Percentiles rank a stretch among this genome's conserved stretches.
Evolutionary conservation across 2,329 filamentous ascomycete species (phyloP).

Genomic region (Xylaria sp.): DNA sequence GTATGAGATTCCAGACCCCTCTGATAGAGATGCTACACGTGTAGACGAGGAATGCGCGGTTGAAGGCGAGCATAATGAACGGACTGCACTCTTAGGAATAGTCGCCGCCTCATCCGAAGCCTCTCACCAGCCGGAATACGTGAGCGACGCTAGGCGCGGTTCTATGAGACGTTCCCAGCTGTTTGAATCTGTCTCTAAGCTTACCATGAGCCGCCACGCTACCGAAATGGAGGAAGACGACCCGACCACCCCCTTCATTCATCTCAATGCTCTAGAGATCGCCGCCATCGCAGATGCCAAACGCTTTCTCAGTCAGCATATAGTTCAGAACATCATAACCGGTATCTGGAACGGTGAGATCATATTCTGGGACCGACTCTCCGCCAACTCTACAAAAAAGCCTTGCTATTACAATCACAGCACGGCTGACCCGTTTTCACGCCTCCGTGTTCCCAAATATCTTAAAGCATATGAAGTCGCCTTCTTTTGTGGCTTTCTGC

Average conservation of each 20-base stretch:
- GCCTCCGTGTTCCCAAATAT: constrained; percentile 77
- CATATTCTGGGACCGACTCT: constrained; percentile 77
- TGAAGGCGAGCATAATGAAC: constrained; percentile 59
- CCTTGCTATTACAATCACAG: constrained; percentile 71
- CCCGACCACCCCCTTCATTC: constrained; percentile 76
- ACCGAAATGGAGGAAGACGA: constrained; percentile 62
- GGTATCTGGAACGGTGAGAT: constrained; percentile 80
- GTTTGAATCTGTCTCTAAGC: constrained; percentile 64
- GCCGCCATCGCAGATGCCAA: constrained; percentile 76
- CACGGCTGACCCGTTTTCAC: constrained; percentile 71
- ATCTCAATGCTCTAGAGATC: constrained; percentile 84
- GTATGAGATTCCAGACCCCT: constrained; percentile 71
- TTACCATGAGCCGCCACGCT: constrained; percentile 60
- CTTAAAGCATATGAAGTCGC: constrained; percentile 76
- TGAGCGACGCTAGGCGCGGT: constrained; percentile 48
- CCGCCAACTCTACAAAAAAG: constrained; percentile 70
- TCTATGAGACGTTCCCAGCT: constrained; percentile 61
- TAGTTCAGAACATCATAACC: constrained; percentile 76
- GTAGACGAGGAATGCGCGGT: constrained; percentile 45
- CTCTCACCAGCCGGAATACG: constrained; percentile 36
- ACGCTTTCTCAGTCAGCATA: constrained; percentile 74
- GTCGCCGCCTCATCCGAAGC: constrained; percentile 34
- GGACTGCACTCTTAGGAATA: constrained; percentile 56
- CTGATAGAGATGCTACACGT: constrained; percentile 38
- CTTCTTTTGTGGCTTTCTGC: constrained; percentile 76